Conservation (phyloP, 2,329 filamentous ascomycete genomes). For the Chaetothyriales sp. region DNA sequence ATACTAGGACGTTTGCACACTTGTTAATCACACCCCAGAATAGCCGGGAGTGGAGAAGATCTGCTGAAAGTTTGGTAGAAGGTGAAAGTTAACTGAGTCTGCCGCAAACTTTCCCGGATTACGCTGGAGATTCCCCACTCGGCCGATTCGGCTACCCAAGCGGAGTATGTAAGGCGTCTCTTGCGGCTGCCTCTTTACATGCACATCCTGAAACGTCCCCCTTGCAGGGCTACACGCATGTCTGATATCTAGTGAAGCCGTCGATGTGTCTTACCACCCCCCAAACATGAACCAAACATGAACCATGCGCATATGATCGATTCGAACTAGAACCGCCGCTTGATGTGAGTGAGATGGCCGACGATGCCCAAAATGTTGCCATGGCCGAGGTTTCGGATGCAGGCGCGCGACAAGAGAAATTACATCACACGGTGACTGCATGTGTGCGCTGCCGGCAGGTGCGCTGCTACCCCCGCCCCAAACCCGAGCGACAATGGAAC, state of each 20-base stretch:
- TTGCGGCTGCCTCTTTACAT: not conserved
- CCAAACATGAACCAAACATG: not conserved
- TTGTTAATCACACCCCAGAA: not conserved
- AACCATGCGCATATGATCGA: not conserved
- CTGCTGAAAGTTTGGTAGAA: not conserved
- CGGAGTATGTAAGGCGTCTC: not conserved
- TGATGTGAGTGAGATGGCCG: slow-evolving; percentile 3
- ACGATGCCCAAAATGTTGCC: slow-evolving; percentile 8
- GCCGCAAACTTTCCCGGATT: not conserved
- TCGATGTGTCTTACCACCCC: not conserved
- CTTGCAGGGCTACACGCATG: not conserved
- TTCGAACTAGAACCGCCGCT: not conserved
- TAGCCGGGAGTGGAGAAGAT: not conserved
- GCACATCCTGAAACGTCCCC: not conserved
- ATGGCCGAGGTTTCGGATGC: slow-evolving; percentile 12
- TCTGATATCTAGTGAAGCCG: not conserved
- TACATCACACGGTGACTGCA: slow-evolving; percentile 34
- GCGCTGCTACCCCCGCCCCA: slow-evolving; percentile 18
- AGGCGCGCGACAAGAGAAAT: slow-evolving; percentile 5
- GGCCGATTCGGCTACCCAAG: not conserved
- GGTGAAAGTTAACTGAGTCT: not conserved
- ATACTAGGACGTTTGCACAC: not conserved
- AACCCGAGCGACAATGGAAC: not conserved
- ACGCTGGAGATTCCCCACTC: not conserved
- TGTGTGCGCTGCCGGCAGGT: slow-evolving; percentile 38